A percentile compares a stretch with the other conserved stretches of the same genome.
These are phyloP conservation scores for Begonia loranthoides DNA, from an alignment of 306 rosid genomes.

Conservation along the genomic window DNA sequence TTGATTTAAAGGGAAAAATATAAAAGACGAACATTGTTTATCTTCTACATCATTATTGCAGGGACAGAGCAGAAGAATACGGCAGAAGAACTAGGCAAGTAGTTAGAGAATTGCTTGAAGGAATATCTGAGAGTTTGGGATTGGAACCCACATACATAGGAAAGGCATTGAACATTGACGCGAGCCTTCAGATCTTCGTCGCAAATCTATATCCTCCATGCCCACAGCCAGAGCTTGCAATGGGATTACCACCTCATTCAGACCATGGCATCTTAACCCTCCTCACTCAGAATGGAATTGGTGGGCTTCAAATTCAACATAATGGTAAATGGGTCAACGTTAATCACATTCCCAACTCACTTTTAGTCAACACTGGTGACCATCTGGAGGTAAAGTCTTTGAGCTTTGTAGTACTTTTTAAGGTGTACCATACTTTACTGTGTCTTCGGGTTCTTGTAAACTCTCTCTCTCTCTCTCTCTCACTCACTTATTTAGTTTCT, in stretches of 20 bases:
- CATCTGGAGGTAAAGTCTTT: slow-evolving; percentile 41
- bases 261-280: slow-evolving; percentile 45
- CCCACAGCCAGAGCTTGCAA: slow-evolving; percentile 37
- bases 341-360: slow-evolving; percentile 35
- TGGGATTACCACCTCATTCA: slow-evolving; percentile 47
- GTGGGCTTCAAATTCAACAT: slow-evolving; percentile 44
- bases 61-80: slow-evolving; percentile 8
- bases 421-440: too few species aligned
- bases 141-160: slow-evolving; percentile 21
- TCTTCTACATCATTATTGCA: too few species aligned
- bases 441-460: too few species aligned
- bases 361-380: slow-evolving; percentile 33
- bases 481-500: background rate
- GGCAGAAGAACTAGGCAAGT: slow-evolving; percentile 13
- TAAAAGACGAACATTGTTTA: too few species aligned
- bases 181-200: slow-evolving; percentile 20
- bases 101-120: slow-evolving; percentile 28
- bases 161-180: slow-evolving; percentile 11
- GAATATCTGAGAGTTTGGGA: slow-evolving; percentile 34
- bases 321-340: slow-evolving; percentile 27
- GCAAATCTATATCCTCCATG: slow-evolving; percentile 46
- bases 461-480: background rate
- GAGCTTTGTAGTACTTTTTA: background rate
- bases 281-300: slow-evolving; percentile 22
- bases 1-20: too few species aligned